These are phyloP conservation scores for Alternaria metachromatica DNA, from an alignment of 2,329 filamentous ascomycete species.

Conservation along the genomic window DNA sequence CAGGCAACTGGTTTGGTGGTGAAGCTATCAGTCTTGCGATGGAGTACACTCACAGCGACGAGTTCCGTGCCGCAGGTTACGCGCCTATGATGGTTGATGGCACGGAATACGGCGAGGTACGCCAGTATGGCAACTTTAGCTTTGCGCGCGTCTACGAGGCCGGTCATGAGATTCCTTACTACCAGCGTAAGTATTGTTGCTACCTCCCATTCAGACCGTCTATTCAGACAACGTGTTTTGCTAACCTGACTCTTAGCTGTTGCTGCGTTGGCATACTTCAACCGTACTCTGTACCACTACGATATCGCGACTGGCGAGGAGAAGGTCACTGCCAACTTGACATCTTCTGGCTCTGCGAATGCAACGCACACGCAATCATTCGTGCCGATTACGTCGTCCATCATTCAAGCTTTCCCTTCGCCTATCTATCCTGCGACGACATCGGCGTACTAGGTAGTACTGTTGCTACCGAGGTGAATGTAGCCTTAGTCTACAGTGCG, in stretches of 20 bases:
- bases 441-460: conserved; percentile 1
- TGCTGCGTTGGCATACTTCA: conserved; percentile 47
- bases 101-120: conserved; percentile 50
- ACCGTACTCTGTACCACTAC: conserved; percentile 45
- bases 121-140: conserved; percentile 50
- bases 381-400: conserved; percentile 39
- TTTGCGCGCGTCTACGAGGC: conserved; percentile 50
- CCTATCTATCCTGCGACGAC: conserved; percentile 24
- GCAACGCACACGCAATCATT: conserved; percentile 51
- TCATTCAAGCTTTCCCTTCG: conserved; percentile 9
- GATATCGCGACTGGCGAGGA: conserved; percentile 47
- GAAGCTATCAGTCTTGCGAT: conserved; percentile 45
- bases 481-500: not conserved
- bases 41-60: conserved; percentile 45
- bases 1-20: conserved; percentile 50
- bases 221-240: not conserved
- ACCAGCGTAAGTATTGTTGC: conserved; percentile 40
- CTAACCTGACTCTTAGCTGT: conserved; percentile 11
- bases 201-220: not conserved
- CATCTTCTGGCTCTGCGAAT: conserved; percentile 41
- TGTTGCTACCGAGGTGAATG: not conserved
- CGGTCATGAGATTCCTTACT: conserved; percentile 52
- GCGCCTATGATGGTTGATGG: conserved; percentile 46
- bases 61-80: conserved; percentile 38
- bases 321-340: conserved; percentile 43